These are phyloP conservation scores for Pseudogymnoascus destructans DNA, from an alignment of 2,329 filamentous ascomycete species.

Conservation along the genomic window DNA sequence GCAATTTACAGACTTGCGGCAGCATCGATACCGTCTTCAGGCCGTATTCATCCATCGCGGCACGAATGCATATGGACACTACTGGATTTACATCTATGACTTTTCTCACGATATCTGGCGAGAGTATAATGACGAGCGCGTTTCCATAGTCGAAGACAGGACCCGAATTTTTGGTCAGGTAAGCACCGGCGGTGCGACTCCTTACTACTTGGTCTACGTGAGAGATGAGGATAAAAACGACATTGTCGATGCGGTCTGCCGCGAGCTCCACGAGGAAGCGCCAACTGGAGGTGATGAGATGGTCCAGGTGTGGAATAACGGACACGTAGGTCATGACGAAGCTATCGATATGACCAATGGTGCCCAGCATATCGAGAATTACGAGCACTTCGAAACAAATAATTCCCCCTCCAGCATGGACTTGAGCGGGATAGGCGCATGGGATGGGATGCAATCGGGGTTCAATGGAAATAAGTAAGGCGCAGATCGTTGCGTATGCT, in stretches of 20 bases:
- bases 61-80: slow-evolving; percentile 63
- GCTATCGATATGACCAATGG: slow-evolving; percentile 3
- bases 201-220: slow-evolving; percentile 78
- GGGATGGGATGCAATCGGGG: not conserved
- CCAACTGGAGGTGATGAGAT: not conserved
- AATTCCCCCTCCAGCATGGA: slow-evolving; percentile 3
- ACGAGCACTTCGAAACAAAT: slow-evolving; percentile 1
- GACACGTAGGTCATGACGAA: slow-evolving; percentile 3
- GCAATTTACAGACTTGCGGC: slow-evolving; percentile 50
- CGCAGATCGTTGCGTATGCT: not conserved
- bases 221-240: slow-evolving; percentile 48
- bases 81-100: slow-evolving; percentile 93
- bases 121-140: slow-evolving; percentile 82
- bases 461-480: not conserved
- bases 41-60: slow-evolving; percentile 88
- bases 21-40: slow-evolving; percentile 68
- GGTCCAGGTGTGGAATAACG: not conserved
- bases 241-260: slow-evolving; percentile 43
- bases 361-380: slow-evolving; percentile 7
- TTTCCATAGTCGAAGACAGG: slow-evolving; percentile 53
- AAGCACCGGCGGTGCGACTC: slow-evolving; percentile 54
- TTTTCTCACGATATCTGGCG: slow-evolving; percentile 73
- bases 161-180: slow-evolving; percentile 55
- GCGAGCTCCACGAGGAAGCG: slow-evolving; percentile 25
- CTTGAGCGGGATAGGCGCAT: slow-evolving; percentile 6